A percentile compares a stretch with the other conserved stretches of the same genome.
phyloP scores from a whole-genome alignment of 805 yeast genomes.

The Alloascoidea africana region DNA sequence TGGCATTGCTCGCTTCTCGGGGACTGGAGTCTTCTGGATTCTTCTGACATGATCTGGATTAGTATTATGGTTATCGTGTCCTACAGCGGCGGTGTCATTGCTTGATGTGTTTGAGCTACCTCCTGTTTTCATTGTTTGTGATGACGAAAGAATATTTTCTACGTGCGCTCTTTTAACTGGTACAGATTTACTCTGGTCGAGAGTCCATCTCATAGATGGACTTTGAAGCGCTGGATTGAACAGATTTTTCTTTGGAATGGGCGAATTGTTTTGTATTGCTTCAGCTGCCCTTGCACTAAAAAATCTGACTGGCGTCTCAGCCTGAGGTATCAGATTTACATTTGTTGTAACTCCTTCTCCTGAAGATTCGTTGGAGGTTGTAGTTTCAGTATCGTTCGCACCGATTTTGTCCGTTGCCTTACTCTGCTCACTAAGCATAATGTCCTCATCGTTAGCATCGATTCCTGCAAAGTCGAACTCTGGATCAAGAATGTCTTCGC shows the following conservation, averaged over 20 bases:
- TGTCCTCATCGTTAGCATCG: too few relatives aligned
- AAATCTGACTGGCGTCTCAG: constrained; percentile 2
- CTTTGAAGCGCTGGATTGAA: constrained; percentile 3
- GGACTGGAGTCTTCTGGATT: neutral
- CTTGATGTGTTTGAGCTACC: neutral
- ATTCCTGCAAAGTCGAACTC: neutral
- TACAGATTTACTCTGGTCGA: constrained; percentile 1
- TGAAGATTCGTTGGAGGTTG: too few relatives aligned
- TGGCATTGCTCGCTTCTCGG: too few relatives aligned
- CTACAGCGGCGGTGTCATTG: neutral
- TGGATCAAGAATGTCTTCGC: constrained; percentile 1
- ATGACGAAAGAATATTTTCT: neutral
- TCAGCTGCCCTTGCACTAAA: constrained; percentile 3
- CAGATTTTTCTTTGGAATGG: neutral
- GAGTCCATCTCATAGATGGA: constrained; percentile 1
- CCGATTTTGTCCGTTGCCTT: too few relatives aligned
- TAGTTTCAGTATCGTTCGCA: too few relatives aligned
- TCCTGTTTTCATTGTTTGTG: neutral
- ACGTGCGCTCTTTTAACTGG: constrained; percentile 1
- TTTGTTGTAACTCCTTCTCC: too few relatives aligned
- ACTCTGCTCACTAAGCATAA: too few relatives aligned
- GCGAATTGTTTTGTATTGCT: constrained; percentile 2
- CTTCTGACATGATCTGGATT: neutral
- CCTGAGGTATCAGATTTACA: too few relatives aligned
- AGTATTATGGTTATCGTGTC: neutral